These are phyloP conservation scores for Pichia rugopelliculosa DNA, from an alignment of 805 yeast species.

Conservation along the genomic window DNA sequence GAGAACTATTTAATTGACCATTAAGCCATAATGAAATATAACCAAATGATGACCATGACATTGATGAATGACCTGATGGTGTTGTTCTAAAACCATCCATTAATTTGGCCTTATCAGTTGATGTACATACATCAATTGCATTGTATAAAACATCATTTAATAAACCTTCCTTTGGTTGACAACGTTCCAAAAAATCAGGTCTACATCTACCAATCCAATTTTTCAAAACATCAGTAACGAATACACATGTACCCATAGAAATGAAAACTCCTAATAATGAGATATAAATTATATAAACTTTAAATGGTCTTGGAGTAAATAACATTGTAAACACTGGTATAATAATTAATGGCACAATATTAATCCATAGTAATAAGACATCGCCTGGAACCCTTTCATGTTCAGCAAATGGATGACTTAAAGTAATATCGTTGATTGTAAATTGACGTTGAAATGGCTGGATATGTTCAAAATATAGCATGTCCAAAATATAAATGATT, in stretches of 20 bases:
- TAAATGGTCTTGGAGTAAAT: constrained; percentile 44
- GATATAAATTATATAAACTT: constrained; percentile 51
- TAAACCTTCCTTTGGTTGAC: constrained; percentile 57
- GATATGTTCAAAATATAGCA: constrained; percentile 21
- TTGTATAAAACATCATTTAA: constrained; percentile 47
- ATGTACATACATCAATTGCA: constrained; percentile 63
- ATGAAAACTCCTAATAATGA: constrained; percentile 61
- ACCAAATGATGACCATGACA: constrained; percentile 61
- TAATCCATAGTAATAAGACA: constrained; percentile 48
- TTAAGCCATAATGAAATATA: constrained; percentile 57
- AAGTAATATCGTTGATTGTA: constrained; percentile 61
- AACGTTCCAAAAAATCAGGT: constrained; percentile 87
- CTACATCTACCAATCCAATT: constrained; percentile 84
- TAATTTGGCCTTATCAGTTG: constrained; percentile 34
- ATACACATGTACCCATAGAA: constrained; percentile 50
- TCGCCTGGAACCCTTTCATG: constrained; percentile 59
- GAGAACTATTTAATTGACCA: constrained; percentile 47
- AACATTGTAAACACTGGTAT: constrained; percentile 28
- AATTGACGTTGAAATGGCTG: constrained; percentile 77
- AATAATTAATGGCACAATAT: constrained; percentile 39
- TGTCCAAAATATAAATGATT: constrained; percentile 17
- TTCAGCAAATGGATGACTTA: constrained; percentile 75
- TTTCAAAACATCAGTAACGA: constrained; percentile 68
- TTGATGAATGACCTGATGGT: constrained; percentile 75
- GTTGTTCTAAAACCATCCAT: constrained; percentile 75